Conservation (phyloP, 208 protist species). For the Trypanosoma brucei region DNA sequence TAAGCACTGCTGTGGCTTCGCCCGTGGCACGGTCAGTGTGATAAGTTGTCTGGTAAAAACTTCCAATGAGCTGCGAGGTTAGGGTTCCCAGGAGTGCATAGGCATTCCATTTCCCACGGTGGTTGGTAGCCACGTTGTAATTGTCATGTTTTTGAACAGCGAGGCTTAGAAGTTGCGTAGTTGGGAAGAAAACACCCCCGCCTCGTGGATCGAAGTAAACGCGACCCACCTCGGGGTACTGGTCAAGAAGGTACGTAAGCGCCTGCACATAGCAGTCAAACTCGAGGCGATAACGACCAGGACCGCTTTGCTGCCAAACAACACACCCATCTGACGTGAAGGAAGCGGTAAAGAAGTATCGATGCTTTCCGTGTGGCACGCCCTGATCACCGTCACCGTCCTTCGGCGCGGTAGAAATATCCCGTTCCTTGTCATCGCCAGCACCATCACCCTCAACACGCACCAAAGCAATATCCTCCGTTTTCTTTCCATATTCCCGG, state of each 20-base stretch:
- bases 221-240: slow-evolving; percentile 46
- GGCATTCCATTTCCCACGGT: slow-evolving; percentile 78
- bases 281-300: slow-evolving; percentile 73
- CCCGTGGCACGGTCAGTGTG: slow-evolving; percentile 28
- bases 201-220: slow-evolving; percentile 12
- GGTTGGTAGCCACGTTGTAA: slow-evolving; percentile 56
- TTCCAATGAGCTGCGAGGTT: slow-evolving; percentile 67
- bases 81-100: slow-evolving; percentile 82
- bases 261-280: slow-evolving; percentile 81
- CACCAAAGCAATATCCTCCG: slow-evolving; percentile 17
- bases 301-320: slow-evolving; percentile 59
- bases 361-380: slow-evolving; percentile 11
- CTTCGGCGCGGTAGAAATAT: background rate
- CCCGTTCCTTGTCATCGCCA: background rate
- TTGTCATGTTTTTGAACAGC: slow-evolving; percentile 66
- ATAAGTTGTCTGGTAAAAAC: slow-evolving; percentile 71
- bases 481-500: slow-evolving; percentile 6
- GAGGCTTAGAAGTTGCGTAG: slow-evolving; percentile 38
- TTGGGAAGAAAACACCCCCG: slow-evolving; percentile 45
- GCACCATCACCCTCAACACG: slow-evolving; percentile 20
- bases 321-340: slow-evolving; percentile 33
- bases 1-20: slow-evolving; percentile 58
- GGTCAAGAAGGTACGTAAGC: slow-evolving; percentile 69
- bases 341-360: slow-evolving; percentile 43
- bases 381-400: background rate